These are phyloP conservation scores for Xylaria cubensis DNA, from an alignment of 495 filamentous ascomycete genomes.

Conservation along the genomic window DNA sequence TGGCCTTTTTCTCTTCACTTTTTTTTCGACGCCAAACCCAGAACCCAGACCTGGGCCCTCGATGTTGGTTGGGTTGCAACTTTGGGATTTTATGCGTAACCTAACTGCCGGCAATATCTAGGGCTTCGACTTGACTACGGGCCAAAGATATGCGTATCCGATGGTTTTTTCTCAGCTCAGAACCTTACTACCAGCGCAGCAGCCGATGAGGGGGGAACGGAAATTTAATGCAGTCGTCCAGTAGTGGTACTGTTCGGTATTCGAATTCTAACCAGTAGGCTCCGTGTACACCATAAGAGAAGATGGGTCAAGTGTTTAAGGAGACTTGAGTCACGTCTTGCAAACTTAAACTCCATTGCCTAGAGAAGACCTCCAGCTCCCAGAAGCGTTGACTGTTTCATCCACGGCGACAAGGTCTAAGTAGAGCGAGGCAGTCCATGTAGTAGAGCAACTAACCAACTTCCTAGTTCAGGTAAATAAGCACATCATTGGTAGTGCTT, in stretches of 20 bases:
- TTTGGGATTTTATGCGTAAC: background rate
- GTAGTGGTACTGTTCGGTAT: background rate
- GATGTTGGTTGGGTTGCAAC: background rate
- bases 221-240: background rate
- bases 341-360: background rate
- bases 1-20: background rate
- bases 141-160: background rate
- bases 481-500: background rate
- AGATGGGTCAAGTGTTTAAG: background rate
- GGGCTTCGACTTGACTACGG: background rate
- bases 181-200: background rate
- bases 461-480: background rate
- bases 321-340: background rate
- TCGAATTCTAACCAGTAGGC: conserved; percentile 1
- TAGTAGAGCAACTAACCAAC: background rate
- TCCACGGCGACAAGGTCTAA: background rate
- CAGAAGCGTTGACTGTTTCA: background rate
- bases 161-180: background rate
- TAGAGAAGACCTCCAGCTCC: background rate
- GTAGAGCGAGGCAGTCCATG: background rate
- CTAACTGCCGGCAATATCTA: background rate
- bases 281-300: background rate
- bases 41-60: background rate
- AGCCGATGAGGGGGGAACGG: background rate
- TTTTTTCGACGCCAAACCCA: background rate